phyloP scores from a whole-genome alignment of 805 yeast species.

The Kluyveromyces dobzhanskii region DNA sequence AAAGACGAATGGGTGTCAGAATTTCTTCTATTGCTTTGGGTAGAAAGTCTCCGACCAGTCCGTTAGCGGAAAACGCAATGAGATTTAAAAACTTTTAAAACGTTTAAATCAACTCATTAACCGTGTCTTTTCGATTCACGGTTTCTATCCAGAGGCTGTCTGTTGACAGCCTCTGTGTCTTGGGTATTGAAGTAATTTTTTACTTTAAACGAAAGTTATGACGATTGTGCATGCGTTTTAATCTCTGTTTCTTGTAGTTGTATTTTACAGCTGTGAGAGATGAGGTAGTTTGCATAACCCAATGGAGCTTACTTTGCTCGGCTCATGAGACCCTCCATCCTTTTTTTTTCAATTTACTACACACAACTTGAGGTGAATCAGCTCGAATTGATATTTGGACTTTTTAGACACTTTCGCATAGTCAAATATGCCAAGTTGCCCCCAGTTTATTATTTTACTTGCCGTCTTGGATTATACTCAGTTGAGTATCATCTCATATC shows the following conservation, averaged over 20 bases:
- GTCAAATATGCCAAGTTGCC: constrained; percentile 60
- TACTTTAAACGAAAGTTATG: constrained; percentile 66
- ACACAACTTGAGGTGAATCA: constrained; percentile 25
- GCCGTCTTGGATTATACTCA: neutral
- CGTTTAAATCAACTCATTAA: constrained; percentile 33
- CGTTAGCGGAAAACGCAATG: constrained; percentile 54
- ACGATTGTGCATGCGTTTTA: constrained; percentile 41
- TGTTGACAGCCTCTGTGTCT: constrained; percentile 21
- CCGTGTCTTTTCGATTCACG: constrained; percentile 2
- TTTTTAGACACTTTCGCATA: constrained; percentile 35
- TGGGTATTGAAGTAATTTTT: constrained; percentile 53
- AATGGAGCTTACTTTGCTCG: constrained; percentile 78
- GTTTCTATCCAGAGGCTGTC: constrained; percentile 15
- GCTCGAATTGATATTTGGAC: neutral
- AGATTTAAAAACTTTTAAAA: constrained; percentile 32
- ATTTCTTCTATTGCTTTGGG: constrained; percentile 48
- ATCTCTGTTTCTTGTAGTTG: constrained; percentile 1
- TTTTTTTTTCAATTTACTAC: constrained; percentile 13
- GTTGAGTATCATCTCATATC: constrained; percentile 2
- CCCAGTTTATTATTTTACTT: too few species aligned
- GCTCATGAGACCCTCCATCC: constrained; percentile 44
- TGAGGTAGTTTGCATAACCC: constrained; percentile 39
- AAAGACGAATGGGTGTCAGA: too few species aligned
- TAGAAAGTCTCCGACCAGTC: constrained; percentile 76
- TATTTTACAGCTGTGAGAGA: too few species aligned